A percentile compares a stretch with the other conserved stretches of the same genome.
Evolutionary conservation across 495 filamentous ascomycete species (phyloP).

Genomic region (Aspergillus olivimuriae): DNA sequence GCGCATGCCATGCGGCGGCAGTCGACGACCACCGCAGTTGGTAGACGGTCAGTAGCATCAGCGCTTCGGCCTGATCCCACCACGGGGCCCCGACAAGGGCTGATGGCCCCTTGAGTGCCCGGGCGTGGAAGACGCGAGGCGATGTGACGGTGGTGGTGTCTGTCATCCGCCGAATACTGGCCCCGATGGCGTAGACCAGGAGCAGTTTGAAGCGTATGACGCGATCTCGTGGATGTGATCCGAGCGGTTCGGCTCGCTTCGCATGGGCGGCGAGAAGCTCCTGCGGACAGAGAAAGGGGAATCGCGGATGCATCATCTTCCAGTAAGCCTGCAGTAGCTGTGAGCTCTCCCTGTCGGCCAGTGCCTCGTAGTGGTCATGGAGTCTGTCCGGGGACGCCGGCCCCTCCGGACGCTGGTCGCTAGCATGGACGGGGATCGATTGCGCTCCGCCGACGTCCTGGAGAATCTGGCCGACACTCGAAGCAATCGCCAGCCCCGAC

Average conservation of each 20-base stretch:
- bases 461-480: conserved; percentile 25
- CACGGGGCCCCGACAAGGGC: conserved; percentile 27
- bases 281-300: conserved; percentile 32
- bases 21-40: conserved; percentile 29
- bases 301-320: too few relatives aligned
- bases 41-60: conserved; percentile 34
- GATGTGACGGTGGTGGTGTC: conserved; percentile 23
- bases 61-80: conserved; percentile 32
- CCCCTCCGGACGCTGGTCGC: conserved; percentile 11
- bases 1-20: conserved; percentile 40
- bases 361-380: too few relatives aligned
- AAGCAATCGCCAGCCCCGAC: neutral
- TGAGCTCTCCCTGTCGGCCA: too few relatives aligned
- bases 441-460: conserved; percentile 30
- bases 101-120: conserved; percentile 29
- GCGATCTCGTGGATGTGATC: conserved; percentile 19
- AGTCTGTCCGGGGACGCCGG: conserved; percentile 14
- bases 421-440: conserved; percentile 22
- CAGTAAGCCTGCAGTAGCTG: too few relatives aligned
- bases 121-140: conserved; percentile 11
- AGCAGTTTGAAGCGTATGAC: conserved; percentile 36
- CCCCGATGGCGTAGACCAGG: conserved; percentile 40
- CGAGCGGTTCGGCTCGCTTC: conserved; percentile 14
- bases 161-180: conserved; percentile 29
- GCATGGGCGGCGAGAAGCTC: conserved; percentile 31